Evolutionary conservation across 495 filamentous ascomycete species (phyloP), one percentile per base, ranked within the genome.

Genomic region (Chaetomidium leptoderma): DNA sequence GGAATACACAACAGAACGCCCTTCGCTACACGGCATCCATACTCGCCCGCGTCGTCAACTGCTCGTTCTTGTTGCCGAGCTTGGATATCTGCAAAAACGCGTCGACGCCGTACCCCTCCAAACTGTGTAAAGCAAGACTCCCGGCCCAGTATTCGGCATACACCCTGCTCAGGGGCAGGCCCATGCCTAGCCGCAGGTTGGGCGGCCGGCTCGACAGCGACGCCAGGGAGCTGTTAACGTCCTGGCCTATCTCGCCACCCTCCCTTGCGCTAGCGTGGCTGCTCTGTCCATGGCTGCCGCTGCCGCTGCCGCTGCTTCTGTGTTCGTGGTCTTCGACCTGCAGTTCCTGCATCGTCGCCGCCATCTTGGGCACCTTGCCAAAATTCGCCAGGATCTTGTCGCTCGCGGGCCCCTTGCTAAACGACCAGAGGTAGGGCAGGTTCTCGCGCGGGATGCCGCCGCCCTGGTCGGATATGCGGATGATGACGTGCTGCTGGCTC

Each of bases 91-190:
- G 92, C 59, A 99, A 71, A 68, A 97, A 99, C 2, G 89, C 92
- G 74, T 99, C 93, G n/a, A 95, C 91, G 2, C 93, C 93, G 63
- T 97, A 99, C 0, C 93, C 93, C 64, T 97, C 93, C 35, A 99
- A 73, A 69, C 86, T 96, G 70, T 97, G 93, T 58, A 97, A 66
- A 68, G 96, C 90, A 24, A 99, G 72, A 67, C 82, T 92, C 2
- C 93, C 93, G 8, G 95, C 93, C 93, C 93, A 99, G 72, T 97
- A 98, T 72, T 99, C 92, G 16, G 95, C 92, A 69, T 97, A 99
- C 14, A 97, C 89, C 58, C 91, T 82, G 60, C 90, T 95, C 77
- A 97, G 87, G 0, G 93, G 95, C 50, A 99, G 71, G 3, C 93
- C 93, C 80, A 99, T 96, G 10, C 93, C 95, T 11, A 99, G 78